Evolutionary conservation across 2,329 filamentous ascomycete species (phyloP), one percentile per base, ranked within the genome.

Genomic region (Fusarium dimerum): DNA sequence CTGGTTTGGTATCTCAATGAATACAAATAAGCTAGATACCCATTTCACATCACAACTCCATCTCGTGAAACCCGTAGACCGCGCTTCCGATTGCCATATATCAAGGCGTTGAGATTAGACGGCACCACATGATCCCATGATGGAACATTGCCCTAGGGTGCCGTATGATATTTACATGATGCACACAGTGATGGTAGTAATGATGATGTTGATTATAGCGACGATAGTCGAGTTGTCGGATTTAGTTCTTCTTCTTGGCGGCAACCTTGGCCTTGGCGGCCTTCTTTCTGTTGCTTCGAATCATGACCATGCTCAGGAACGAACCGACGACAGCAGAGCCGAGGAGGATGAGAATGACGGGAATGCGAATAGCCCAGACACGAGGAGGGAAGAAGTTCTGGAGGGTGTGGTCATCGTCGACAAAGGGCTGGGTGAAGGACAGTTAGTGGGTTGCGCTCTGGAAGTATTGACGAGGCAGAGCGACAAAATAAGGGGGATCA

Each of bases 291-390:
- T 97, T 97, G 82, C 93, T 97, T 73, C 90, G 86, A 77, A 99
- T 97, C 94, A 99, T 99, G 69, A 99, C 93, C 70, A 96, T 87
- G 67, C 89, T 88, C 63, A 99, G 82, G 80, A 99, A 99, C 55
- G 91, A 95, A 59, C 94, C 94, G 56, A 99, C 93, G 54, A 99
- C 92, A 54, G 94, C 92, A 55, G 88, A 92, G 60, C 88, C 92
- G 62, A 99, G 81, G 43, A 99, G 86, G 59, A 97, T 88, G 63
- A 99, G 86, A 71, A 99, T 96, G 66, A 99, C 93, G 64, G 94
- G 94, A 68, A 99, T 94, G 73, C 94, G 92, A 71, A 99, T 96
- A 55, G 94, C 94, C 94, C 94, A 99, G 71, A 96, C 92, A 72
- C 94, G 92, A 43, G 93, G 93, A 57, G 91, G 94, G 79, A 99